phyloP scores from a whole-genome alignment of 108 stramenopile genomes.

The Pseudonitzschia multistriata region DNA sequence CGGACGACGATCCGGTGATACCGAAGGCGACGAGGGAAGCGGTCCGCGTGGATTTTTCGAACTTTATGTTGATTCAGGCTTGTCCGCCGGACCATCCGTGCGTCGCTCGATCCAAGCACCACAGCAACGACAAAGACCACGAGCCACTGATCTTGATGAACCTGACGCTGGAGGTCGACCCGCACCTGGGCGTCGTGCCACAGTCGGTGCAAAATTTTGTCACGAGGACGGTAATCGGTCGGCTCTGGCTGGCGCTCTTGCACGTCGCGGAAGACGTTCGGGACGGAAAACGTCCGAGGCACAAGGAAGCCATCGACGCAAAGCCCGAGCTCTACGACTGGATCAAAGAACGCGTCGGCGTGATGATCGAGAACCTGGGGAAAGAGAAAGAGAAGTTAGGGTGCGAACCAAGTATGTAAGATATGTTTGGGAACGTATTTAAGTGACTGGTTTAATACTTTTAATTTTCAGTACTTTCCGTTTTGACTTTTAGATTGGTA shows the following conservation, averaged over 20 bases:
- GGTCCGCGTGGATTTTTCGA: slow-evolving; percentile 50
- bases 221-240: slow-evolving; percentile 53
- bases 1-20: slow-evolving; percentile 32
- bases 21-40: slow-evolving; percentile 29
- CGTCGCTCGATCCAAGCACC: slow-evolving; percentile 19
- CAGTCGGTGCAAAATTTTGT: slow-evolving; percentile 62
- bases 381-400: not conserved
- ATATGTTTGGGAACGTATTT: too few relatives aligned
- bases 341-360: slow-evolving; percentile 52
- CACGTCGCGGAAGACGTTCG: slow-evolving; percentile 64
- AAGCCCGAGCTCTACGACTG: slow-evolving; percentile 67
- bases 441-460: too few relatives aligned
- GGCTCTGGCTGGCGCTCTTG: slow-evolving; percentile 59
- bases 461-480: too few relatives aligned
- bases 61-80: slow-evolving; percentile 53
- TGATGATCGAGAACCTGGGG: slow-evolving; percentile 40
- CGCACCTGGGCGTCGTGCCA: slow-evolving; percentile 47
- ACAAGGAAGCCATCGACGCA: slow-evolving; percentile 52
- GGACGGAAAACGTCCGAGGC: slow-evolving; percentile 52
- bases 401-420: not conserved
- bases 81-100: slow-evolving; percentile 69
- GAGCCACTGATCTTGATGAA: slow-evolving; percentile 55
- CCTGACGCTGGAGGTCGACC: slow-evolving; percentile 41
- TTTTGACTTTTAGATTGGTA: too few relatives aligned
- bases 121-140: slow-evolving; percentile 6